phyloP scores from a whole-genome alignment of 2,329 filamentous ascomycete genomes.

The Microcera coccophila region DNA sequence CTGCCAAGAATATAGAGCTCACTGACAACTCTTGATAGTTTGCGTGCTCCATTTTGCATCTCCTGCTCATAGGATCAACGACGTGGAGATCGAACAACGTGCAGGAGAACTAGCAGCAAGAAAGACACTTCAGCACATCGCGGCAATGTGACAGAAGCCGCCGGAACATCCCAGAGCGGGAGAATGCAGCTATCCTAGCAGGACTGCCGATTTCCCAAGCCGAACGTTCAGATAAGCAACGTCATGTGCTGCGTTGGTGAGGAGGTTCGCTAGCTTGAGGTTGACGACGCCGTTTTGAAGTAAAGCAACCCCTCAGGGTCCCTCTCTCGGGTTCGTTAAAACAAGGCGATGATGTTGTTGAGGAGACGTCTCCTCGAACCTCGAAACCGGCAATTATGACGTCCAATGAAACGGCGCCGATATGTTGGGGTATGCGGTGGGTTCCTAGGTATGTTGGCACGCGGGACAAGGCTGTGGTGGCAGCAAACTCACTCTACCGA shows the following conservation, averaged over 20 bases:
- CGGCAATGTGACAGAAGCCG: slow-evolving; percentile 22
- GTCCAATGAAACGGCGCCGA: neutral
- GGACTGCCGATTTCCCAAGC: slow-evolving; percentile 32
- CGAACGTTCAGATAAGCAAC: slow-evolving; percentile 44
- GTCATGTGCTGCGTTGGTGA: slow-evolving; percentile 40
- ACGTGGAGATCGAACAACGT: slow-evolving; percentile 25
- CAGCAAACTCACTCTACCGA: too few relatives aligned
- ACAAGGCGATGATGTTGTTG: neutral
- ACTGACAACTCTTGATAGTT: too few relatives aligned
- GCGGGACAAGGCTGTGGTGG: too few relatives aligned
- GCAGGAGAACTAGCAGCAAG: slow-evolving; percentile 19
- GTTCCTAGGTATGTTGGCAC: neutral
- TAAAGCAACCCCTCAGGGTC: too few relatives aligned
- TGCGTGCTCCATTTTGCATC: too few relatives aligned
- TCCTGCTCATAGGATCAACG: too few relatives aligned
- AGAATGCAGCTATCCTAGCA: neutral
- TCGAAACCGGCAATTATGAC: neutral
- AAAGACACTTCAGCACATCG: slow-evolving; percentile 27
- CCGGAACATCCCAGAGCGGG: slow-evolving; percentile 6
- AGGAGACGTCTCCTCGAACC: neutral
- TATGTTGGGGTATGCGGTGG: neutral
- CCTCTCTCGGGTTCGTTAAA: too few relatives aligned
- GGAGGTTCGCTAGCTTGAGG: slow-evolving; percentile 38
- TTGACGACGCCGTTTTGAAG: slow-evolving; percentile 25
- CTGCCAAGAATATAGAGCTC: too few relatives aligned